Evolutionary conservation across 1,139 yeast genomes (phyloP).

Genomic region (Hyphopichia buzzinii): DNA sequence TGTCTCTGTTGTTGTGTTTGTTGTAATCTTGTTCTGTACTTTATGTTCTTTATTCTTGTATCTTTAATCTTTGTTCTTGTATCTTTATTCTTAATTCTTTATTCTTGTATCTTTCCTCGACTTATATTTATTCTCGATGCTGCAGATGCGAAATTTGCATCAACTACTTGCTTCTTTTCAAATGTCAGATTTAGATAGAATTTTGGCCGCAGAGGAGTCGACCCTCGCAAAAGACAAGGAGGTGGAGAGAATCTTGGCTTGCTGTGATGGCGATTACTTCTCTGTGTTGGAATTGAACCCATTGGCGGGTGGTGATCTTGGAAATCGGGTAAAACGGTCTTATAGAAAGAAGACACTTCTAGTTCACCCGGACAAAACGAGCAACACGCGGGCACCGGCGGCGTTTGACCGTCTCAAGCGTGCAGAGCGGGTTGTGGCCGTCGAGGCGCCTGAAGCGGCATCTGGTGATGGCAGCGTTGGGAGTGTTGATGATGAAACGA

Average conservation of each 20-base stretch:
- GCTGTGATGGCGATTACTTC: conserved; percentile 53
- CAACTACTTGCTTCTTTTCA: no score
- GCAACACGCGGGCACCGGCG: conserved; percentile 53
- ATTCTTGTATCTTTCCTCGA: no score
- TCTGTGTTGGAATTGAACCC: conserved; percentile 57
- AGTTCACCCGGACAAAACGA: conserved; percentile 69
- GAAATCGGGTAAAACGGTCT: conserved; percentile 37
- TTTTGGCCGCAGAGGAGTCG: conserved; percentile 34
- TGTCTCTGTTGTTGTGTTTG: no score
- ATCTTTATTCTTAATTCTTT: no score
- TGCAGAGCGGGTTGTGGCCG: conserved; percentile 27
- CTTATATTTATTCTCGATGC: no score
- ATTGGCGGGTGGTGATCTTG: conserved; percentile 23
- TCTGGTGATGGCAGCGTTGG: conserved; percentile 12
- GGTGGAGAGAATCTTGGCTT: conserved; percentile 49
- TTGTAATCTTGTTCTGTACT: no score
- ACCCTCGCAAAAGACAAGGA: conserved; percentile 50
- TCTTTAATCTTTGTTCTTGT: no score
- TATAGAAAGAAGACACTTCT: conserved; percentile 60
- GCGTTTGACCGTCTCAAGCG: conserved; percentile 58
- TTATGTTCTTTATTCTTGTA: no score
- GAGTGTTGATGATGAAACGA: conserved; percentile 19
- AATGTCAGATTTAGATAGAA: conserved; percentile 27
- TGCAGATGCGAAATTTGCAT: no score
- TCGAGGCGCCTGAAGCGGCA: conserved; percentile 8